Base-by-base conservation (phyloP, 352 stramenopile species). In the Phytophthora sojae region DNA sequence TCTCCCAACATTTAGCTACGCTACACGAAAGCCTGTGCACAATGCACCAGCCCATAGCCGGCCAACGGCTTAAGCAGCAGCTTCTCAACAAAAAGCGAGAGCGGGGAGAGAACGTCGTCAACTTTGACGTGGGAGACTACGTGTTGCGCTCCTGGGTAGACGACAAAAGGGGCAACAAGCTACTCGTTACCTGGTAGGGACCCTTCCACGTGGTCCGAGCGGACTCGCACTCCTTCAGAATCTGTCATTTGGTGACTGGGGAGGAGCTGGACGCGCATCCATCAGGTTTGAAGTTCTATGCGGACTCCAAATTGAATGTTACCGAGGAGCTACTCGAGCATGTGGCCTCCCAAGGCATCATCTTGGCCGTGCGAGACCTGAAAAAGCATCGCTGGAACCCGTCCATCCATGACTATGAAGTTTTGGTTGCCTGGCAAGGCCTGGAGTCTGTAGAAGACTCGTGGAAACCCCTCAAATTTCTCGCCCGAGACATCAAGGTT, bases 211-310 rank as follows among this genome's bases (percentile, higher is more conserved):
- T 62, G 14, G 21, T 55, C 12, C 61, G 39, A 2, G 52, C 61
- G 15, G 61, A 68, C 35, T 6, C 23, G 8, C 52, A 68, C 39
- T 68, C 61, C 1, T 61, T 68, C 37, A 9, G 37, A 19, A 23
- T 68, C 9, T 23, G 54, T 9, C 61, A 61, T 55, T 42, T 68
- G 17, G 19, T 68, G 32, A 57, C 61, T 15, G 61, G 61, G 25
- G 52, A 37, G 15, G 39, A 68, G 30, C 4, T 47, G 2, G 61
- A 68, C 19, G 52, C 57, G 1, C 61, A 68, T 29, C 9, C 61
- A 23, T 68, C 61, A 4, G 6, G 61, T 17, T n/a, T 66, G 35
- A 66, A 66, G 30, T 58, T 66, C 12, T 66, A 66, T 30, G 32
- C 47, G 19, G 59, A 66, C 21, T 7, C 19, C 15, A 58, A 49